These are phyloP conservation scores for Pseudocercospora musae DNA, from an alignment of 2,329 filamentous ascomycete genomes.

Conservation along the genomic window DNA sequence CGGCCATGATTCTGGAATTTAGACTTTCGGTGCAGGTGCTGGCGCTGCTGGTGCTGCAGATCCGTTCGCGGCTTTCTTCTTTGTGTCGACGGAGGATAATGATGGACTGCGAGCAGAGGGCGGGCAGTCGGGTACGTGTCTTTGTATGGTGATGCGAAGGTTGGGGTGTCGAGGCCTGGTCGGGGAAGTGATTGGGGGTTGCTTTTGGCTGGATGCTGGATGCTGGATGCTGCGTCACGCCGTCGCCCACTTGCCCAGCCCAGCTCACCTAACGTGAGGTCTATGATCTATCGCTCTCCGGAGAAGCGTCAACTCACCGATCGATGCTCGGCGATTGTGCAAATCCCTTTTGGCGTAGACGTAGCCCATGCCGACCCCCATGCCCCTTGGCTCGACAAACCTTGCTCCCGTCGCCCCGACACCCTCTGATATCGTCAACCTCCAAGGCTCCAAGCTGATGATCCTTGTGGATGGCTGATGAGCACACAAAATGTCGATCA, in stretches of 20 bases:
- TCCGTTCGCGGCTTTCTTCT: neutral
- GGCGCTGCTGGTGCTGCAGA: no score
- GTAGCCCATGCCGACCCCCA: no score
- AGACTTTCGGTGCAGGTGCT: neutral
- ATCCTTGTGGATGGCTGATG: neutral
- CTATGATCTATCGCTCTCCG: neutral
- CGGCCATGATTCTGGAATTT: constrained; percentile 1
- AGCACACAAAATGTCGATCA: neutral
- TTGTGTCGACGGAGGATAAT: neutral
- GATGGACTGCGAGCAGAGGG: neutral
- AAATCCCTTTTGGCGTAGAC: neutral
- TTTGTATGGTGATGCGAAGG: neutral
- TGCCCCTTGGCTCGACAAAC: neutral
- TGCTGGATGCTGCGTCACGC: neutral
- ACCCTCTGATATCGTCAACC: no score
- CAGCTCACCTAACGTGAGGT: no score
- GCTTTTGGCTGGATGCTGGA: no score
- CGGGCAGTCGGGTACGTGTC: neutral
- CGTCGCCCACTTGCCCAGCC: no score
- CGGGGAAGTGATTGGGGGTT: no score
- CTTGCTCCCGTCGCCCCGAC: neutral
- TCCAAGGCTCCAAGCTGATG: neutral
- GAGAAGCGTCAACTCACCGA: neutral
- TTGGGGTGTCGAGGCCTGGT: neutral
- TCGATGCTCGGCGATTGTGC: neutral